A percentile compares a stretch with the other conserved stretches of the same genome.
These are phyloP conservation scores for Tetrahymena elliotti DNA, from an alignment of 73 alveolate species.

Conservation along the genomic window DNA sequence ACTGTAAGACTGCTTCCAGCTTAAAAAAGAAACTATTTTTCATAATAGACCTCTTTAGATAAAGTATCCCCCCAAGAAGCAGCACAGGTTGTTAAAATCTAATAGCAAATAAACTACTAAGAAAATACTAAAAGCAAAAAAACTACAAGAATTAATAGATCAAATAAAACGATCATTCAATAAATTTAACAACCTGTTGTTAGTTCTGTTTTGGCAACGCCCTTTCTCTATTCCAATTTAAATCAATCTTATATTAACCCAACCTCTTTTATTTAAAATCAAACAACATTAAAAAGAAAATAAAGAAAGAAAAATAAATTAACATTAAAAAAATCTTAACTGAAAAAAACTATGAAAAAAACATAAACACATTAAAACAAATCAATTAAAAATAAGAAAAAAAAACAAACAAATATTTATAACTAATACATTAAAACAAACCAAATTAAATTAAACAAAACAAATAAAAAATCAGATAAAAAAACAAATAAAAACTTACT, in stretches of 20 bases:
- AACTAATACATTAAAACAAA: background rate
- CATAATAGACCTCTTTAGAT: background rate
- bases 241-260: background rate
- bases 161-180: background rate
- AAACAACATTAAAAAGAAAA: background rate
- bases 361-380: background rate
- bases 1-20: background rate
- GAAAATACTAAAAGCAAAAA: background rate
- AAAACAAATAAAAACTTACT: background rate
- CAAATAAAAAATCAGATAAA: background rate
- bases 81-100: background rate
- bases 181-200: background rate
- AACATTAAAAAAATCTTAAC: background rate
- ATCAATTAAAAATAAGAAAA: background rate
- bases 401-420: background rate
- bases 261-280: background rate
- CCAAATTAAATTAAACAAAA: background rate
- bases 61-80: conserved; percentile 1
- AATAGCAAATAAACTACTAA: background rate
- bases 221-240: background rate
- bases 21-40: background rate
- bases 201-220: conserved; percentile 1
- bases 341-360: background rate
- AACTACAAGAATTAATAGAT: background rate
- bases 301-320: background rate